A percentile compares a stretch with the other conserved stretches of the same genome.
Evolutionary conservation across 495 filamentous ascomycete genomes (phyloP).

Genomic region (Hypoxylon intermedium): DNA sequence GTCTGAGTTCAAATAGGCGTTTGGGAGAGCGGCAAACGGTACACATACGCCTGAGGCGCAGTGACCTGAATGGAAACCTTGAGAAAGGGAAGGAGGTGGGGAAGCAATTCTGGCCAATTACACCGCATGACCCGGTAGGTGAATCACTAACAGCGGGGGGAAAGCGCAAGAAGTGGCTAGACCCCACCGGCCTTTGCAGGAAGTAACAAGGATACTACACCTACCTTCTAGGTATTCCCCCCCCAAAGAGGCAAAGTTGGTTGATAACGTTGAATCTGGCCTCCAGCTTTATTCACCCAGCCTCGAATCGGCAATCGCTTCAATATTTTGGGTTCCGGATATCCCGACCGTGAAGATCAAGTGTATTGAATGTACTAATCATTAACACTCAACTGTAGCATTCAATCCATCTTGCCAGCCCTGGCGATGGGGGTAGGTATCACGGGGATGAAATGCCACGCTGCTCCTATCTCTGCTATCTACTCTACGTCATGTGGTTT

Average conservation of each 20-base stretch:
- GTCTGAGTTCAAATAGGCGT: constrained; percentile 25
- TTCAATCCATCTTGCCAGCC: too few relatives aligned
- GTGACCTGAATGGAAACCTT: constrained; percentile 41
- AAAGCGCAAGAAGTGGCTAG: constrained; percentile 33
- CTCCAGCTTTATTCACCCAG: constrained; percentile 8
- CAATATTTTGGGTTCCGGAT: too few relatives aligned
- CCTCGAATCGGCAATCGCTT: constrained; percentile 13
- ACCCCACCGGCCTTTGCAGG: constrained; percentile 10
- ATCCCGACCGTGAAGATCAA: too few relatives aligned
- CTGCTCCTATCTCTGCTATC: background rate
- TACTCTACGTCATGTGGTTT: constrained; percentile 27
- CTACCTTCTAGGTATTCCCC: constrained; percentile 16
- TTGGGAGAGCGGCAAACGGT: constrained; percentile 31
- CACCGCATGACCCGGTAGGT: constrained; percentile 11
- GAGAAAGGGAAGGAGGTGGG: constrained; percentile 39
- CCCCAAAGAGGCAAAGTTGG: constrained; percentile 23
- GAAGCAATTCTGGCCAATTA: constrained; percentile 28
- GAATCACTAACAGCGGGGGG: constrained; percentile 40
- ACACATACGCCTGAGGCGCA: constrained; percentile 37
- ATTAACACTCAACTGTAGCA: too few relatives aligned
- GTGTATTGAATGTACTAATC: too few relatives aligned
- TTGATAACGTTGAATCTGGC: constrained; percentile 27
- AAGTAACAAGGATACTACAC: background rate
- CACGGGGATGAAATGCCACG: background rate
- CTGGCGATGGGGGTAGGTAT: background rate